Conservation (phyloP, 192 early-diverging fungal species). For the Linnemannia zychae region DNA sequence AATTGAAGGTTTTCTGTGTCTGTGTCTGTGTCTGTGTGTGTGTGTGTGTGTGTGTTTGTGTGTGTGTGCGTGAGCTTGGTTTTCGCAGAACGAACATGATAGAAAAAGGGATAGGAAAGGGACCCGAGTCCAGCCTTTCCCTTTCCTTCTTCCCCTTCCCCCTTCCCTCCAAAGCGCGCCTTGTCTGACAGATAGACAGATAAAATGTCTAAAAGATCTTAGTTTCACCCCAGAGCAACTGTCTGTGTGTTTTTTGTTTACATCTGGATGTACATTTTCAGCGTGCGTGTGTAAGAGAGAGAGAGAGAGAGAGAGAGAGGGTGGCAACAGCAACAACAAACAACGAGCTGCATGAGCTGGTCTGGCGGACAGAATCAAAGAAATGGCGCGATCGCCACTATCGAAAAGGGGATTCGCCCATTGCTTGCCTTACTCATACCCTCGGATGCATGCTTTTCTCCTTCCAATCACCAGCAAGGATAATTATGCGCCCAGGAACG, state of each 20-base stretch:
- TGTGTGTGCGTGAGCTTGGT: neutral
- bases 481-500: neutral
- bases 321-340: neutral
- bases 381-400: slow-evolving; percentile 41
- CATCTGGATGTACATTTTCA: neutral
- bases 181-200: neutral
- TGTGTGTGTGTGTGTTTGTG: too few species aligned
- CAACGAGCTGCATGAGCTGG: neutral
- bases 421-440: neutral
- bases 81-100: neutral
- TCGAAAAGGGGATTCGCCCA: neutral
- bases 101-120: neutral
- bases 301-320: neutral
- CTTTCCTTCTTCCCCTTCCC: neutral
- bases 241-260: neutral
- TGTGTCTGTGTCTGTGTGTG: neutral
- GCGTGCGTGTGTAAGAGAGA: neutral
- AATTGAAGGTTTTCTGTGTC: neutral
- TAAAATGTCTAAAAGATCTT: slow-evolving; percentile 10
- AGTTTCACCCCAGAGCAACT: neutral
- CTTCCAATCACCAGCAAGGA: neutral
- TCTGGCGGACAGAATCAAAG: neutral
- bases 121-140: neutral
- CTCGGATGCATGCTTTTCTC: too few species aligned
- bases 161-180: neutral